phyloP scores from a whole-genome alignment of 768 basidiomycete species.

The Podaxis rugospora region DNA sequence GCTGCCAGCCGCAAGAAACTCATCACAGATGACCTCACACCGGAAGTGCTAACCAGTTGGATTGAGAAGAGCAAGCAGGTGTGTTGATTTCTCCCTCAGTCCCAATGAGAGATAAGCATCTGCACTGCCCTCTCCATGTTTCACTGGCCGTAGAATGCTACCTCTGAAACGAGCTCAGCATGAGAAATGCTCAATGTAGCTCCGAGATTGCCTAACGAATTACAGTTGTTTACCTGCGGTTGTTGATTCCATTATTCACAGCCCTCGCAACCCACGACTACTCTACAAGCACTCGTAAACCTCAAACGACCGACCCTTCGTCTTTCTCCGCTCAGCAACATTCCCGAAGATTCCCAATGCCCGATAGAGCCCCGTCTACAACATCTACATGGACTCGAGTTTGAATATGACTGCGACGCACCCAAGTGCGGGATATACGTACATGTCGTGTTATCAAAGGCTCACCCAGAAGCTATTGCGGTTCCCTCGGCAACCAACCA shows the following conservation, averaged over 20 bases:
- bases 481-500: slow-evolving; percentile 29
- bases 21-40: slow-evolving; percentile 67
- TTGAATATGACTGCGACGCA: slow-evolving; percentile 89
- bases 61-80: slow-evolving; percentile 87
- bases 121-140: not conserved
- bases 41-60: slow-evolving; percentile 80
- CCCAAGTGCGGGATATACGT: slow-evolving; percentile 81
- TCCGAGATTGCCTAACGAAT: not conserved
- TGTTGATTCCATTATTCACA: slow-evolving; percentile 23
- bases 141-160: not conserved
- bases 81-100: slow-evolving; percentile 18
- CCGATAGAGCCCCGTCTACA: slow-evolving; percentile 40
- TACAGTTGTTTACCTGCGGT: not conserved
- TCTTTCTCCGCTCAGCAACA: slow-evolving; percentile 57
- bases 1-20: slow-evolving; percentile 16
- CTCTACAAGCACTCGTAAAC: slow-evolving; percentile 91
- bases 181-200: not conserved
- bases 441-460: slow-evolving; percentile 65
- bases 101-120: not conserved
- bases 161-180: not conserved
- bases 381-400: slow-evolving; percentile 78
- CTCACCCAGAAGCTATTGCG: slow-evolving; percentile 50
- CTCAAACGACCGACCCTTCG: slow-evolving; percentile 87
- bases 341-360: slow-evolving; percentile 36
- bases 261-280: slow-evolving; percentile 84